Percentiles rank a stretch among this genome's conserved stretches.
These are phyloP conservation scores for Vachellia collinsii DNA, from an alignment of 306 rosid genomes.

Conservation along the genomic window DNA sequence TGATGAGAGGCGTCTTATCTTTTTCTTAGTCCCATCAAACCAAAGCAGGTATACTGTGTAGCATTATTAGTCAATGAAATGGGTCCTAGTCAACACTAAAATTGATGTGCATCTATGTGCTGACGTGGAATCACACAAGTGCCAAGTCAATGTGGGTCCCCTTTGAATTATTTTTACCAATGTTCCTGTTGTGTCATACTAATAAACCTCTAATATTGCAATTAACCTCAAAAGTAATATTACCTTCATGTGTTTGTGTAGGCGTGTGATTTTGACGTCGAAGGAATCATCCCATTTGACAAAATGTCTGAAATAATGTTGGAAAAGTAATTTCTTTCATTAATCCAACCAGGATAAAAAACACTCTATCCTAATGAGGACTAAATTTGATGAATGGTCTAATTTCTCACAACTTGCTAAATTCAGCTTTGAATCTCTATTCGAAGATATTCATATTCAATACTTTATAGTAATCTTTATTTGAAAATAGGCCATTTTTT, in stretches of 20 bases:
- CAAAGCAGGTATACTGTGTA: neutral
- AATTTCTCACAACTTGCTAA: too few relatives aligned
- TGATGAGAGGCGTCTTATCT: conserved; percentile 18
- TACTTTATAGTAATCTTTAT: too few relatives aligned
- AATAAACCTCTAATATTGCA: neutral
- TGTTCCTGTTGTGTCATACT: neutral
- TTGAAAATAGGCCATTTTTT: neutral
- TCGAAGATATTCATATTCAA: too few relatives aligned
- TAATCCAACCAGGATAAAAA: neutral
- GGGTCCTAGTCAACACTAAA: neutral
- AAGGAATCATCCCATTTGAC: neutral
- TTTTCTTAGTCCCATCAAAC: conserved; percentile 8
- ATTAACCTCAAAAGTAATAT: neutral
- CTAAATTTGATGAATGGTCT: too few relatives aligned
- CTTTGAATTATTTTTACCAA: neutral
- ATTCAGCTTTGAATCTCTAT: too few relatives aligned
- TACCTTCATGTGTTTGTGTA: neutral
- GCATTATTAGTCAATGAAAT: neutral
- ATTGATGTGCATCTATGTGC: neutral
- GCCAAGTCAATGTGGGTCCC: conserved; percentile 30
- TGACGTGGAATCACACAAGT: conserved; percentile 22
- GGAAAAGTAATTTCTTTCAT: too few relatives aligned
- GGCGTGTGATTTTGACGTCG: neutral
- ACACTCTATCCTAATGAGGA: neutral
- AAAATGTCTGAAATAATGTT: too few relatives aligned